Evolutionary conservation across 192 early-diverging fungal species (phyloP), one percentile per base, ranked within the genome.

Genomic region (Coemansia sp.): DNA sequence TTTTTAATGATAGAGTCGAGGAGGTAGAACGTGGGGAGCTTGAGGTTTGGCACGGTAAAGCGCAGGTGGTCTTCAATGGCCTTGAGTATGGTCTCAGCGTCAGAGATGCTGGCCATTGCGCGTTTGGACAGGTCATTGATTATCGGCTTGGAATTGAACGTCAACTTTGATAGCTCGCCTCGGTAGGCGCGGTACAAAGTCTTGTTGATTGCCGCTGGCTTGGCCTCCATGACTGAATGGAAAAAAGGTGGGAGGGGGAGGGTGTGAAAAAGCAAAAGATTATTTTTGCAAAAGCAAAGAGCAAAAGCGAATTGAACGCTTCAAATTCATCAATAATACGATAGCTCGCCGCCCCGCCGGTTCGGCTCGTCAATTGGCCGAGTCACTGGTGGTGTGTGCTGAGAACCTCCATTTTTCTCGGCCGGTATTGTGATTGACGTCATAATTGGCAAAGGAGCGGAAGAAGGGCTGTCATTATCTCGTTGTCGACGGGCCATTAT

Each of bases 1-100:
- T 95, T 95, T 74, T 98, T 98, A 67, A 87, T 86, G 18, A 98
- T 98, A 15, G 96, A 98, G 79, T 98, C 96, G 27, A 98, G 83
- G 36, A 98, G 79, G 71, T 95, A 98, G 15, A 98, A 75, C 0
- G 88, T 82, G 9, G 95, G 95, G 10, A 98, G 83, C 75, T 95
- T 95, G 19, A 60, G 33, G 50, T 62, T 64, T 41, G 68, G 68
- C 32, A 61, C 68, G 7, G 54, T 77, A 17, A 77, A 71, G 26
- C 63, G 65, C 50, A 77, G 65, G 22, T 77, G 74, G 33, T 77
- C 63, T 53, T 77, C 74, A 35, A 98, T 92, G 14, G 86, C 87
- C 67, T 86, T 83, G 36, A 94, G 87, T 60, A 98, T 91, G 17
- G 83, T 82, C 8, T 78, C 80, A 4, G 93, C 87, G 0, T 84